A percentile compares a stretch with the other conserved stretches of the same genome.
phyloP scores from a whole-genome alignment of 2,329 filamentous ascomycete genomes.

The Fusarium continuum region DNA sequence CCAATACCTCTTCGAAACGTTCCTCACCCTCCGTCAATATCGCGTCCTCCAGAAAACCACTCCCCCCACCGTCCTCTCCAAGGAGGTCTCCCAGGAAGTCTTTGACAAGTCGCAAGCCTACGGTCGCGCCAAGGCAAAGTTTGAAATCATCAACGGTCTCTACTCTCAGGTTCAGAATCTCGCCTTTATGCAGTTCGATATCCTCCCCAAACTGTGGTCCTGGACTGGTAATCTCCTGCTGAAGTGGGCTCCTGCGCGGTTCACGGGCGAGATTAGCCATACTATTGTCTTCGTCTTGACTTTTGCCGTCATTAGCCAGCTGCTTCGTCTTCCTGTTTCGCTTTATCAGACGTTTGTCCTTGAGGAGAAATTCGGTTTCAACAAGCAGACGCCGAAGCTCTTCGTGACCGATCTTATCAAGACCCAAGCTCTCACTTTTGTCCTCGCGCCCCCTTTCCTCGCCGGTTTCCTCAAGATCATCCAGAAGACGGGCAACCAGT shows the following conservation, averaged over 20 bases:
- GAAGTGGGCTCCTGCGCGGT: conserved; percentile 77
- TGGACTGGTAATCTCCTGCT: conserved; percentile 79
- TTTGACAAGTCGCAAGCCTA: conserved; percentile 98
- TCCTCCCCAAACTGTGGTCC: conserved; percentile 90
- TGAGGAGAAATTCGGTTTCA: conserved; percentile 98
- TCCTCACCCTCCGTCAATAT: conserved; percentile 91
- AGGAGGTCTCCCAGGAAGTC: conserved; percentile 87
- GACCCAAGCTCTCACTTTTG: conserved; percentile 81
- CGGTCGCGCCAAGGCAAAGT: conserved; percentile 94
- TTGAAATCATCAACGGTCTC: conserved; percentile 80
- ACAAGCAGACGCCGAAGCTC: conserved; percentile 92
- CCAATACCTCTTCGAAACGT: conserved; percentile 89
- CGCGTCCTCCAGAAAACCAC: conserved; percentile 81
- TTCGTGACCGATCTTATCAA: conserved; percentile 94
- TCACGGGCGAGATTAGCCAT: conserved; percentile 92
- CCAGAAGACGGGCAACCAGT: conserved; percentile 89
- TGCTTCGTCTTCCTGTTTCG: conserved; percentile 80
- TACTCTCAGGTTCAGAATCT: conserved; percentile 90
- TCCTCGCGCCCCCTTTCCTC: conserved; percentile 86
- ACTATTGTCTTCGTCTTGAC: conserved; percentile 91
- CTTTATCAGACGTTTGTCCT: conserved; percentile 96
- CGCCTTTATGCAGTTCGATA: conserved; percentile 87
- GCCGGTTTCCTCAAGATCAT: conserved; percentile 94
- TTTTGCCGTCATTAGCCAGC: conserved; percentile 83
- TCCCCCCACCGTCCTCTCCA: conserved; percentile 85